Conservation (phyloP, 345 rosid species). For the Euphorbia lathyris region DNA sequence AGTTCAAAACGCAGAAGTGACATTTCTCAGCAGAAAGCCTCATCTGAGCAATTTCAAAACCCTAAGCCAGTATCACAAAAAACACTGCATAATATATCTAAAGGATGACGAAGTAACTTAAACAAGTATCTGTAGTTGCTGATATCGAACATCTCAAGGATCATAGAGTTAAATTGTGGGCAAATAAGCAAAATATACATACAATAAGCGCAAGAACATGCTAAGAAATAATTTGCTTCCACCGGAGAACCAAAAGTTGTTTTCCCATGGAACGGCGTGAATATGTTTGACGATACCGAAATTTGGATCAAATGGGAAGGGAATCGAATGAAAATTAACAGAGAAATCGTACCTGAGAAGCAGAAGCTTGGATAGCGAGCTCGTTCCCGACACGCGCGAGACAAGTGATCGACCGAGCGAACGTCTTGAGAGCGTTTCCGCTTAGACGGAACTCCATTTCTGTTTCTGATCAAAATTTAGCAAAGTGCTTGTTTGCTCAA, state of each 20-base stretch:
- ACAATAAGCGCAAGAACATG: not conserved
- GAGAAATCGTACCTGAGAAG: conserved; percentile 53
- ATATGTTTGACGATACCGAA: not conserved
- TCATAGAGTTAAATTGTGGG: not conserved
- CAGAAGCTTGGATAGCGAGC: conserved; percentile 71
- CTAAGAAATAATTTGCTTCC: not conserved
- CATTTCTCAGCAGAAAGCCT: not conserved
- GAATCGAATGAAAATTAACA: not conserved
- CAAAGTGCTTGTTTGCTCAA: not conserved
- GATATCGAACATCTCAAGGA: not conserved
- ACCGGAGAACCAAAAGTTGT: not conserved
- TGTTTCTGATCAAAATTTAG: not conserved
- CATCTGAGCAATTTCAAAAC: not conserved
- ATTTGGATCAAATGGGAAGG: not conserved
- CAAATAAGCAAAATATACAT: not conserved
- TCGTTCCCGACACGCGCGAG: conserved; percentile 86
- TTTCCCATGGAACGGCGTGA: not conserved
- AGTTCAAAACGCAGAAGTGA: not conserved
- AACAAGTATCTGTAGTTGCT: not conserved
- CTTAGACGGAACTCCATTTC: conserved; percentile 74
- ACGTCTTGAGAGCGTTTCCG: conserved; percentile 76
- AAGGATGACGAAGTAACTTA: not conserved
- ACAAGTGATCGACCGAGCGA: conserved; percentile 66
- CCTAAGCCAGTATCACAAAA: not conserved
- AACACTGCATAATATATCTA: not conserved